These are phyloP conservation scores for Fermentozyma sake DNA, from an alignment of 1,139 yeast species.

Conservation along the genomic window DNA sequence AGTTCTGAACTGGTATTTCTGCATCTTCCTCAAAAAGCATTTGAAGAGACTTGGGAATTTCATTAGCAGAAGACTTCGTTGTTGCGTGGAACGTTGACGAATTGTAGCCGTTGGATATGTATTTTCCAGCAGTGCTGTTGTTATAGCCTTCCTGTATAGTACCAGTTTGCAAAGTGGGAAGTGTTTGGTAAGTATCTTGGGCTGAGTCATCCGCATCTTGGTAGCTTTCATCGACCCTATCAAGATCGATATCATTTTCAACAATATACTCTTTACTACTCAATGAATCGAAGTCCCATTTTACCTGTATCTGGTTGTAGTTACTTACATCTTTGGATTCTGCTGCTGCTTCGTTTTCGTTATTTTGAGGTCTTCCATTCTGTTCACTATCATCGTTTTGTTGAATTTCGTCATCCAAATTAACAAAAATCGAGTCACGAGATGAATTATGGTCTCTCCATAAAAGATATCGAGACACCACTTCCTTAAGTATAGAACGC, in stretches of 20 bases:
- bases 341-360: conserved; percentile 7
- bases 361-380: conserved; percentile 1
- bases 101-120: conserved; percentile 1
- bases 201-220: conserved; percentile 26
- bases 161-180: conserved; percentile 25
- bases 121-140: conserved; percentile 4
- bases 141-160: conserved; percentile 13
- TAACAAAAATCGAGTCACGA: conserved; percentile 44
- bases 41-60: conserved; percentile 68
- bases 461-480: conserved; percentile 70
- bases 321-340: conserved; percentile 5
- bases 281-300: conserved; percentile 84
- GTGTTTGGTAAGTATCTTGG: conserved; percentile 23
- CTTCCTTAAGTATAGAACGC: conserved; percentile 61
- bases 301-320: conserved; percentile 52
- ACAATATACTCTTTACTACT: conserved; percentile 68
- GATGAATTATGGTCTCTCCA: conserved; percentile 67
- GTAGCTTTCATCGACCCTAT: conserved; percentile 37
- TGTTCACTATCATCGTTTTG: conserved; percentile 4
- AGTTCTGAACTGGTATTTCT: conserved; percentile 3
- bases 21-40: conserved; percentile 57
- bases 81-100: conserved; percentile 3
- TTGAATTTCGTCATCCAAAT: conserved; percentile 29
- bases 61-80: conserved; percentile 17
- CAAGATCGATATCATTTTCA: conserved; percentile 57